Percentiles rank a stretch among this genome's conserved stretches.
These are phyloP conservation scores for Penicillium steckii DNA, from an alignment of 495 filamentous ascomycete species.

Conservation along the genomic window DNA sequence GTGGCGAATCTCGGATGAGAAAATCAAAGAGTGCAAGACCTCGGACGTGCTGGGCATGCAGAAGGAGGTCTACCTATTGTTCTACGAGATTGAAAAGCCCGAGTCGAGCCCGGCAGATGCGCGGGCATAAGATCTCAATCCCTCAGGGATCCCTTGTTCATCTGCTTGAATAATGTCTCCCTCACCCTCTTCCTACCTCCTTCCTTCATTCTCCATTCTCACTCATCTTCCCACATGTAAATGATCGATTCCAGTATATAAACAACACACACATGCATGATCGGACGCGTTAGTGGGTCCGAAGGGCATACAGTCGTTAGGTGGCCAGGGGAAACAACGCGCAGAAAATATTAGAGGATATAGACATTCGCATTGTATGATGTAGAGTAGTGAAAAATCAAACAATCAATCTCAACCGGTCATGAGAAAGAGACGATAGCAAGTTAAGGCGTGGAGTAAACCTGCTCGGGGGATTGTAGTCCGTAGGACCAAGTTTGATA, in stretches of 20 bases:
- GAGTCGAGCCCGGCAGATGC: conserved; percentile 10
- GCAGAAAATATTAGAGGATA: no score
- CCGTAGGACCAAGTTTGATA: no score
- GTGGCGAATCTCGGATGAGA: conserved; percentile 99
- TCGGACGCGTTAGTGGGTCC: background rate
- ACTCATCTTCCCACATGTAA: background rate
- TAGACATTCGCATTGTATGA: background rate
- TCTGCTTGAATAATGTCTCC: no score
- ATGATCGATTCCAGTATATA: conserved; percentile 7
- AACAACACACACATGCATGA: background rate
- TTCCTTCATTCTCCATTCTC: background rate
- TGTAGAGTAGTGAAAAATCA: no score
- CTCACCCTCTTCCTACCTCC: no score
- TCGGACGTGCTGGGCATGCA: conserved; percentile 91
- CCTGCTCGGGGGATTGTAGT: background rate
- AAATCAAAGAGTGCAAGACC: conserved; percentile 90
- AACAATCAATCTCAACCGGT: no score
- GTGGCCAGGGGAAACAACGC: no score
- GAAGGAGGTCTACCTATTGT: conserved; percentile 91
- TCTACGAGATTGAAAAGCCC: conserved; percentile 80
- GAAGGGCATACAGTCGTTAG: background rate
- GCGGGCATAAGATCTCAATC: background rate
- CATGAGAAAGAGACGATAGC: no score
- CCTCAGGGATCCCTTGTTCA: no score
- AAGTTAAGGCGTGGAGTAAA: no score